Percentiles rank a stretch among this genome's conserved stretches.
phyloP scores from a whole-genome alignment of 352 stramenopile species.

The Globisporangium spinosum region DNA sequence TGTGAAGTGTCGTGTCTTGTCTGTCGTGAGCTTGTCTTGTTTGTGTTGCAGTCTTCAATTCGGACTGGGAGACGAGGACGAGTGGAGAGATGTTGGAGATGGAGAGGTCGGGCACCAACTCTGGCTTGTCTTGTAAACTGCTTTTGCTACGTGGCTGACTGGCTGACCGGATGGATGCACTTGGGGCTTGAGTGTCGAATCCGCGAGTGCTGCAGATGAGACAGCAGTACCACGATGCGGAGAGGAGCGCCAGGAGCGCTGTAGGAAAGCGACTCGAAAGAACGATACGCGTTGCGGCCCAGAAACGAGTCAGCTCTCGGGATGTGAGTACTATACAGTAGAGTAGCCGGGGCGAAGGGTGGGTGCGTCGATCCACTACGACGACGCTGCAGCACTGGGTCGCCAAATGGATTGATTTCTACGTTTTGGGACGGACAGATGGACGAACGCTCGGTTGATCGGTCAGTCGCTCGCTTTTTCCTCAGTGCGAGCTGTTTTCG shows the following conservation, averaged over 20 bases:
- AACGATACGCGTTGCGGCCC: neutral
- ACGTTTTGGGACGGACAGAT: neutral
- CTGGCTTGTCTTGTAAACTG: neutral
- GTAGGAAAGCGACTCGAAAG: neutral
- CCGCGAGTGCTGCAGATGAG: slow-evolving; percentile 17
- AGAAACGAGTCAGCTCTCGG: neutral
- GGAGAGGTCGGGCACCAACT: neutral
- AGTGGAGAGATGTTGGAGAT: neutral
- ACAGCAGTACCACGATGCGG: slow-evolving; percentile 6
- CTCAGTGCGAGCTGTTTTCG: neutral
- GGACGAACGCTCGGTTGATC: neutral
- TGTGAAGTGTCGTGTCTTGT: slow-evolving; percentile 5
- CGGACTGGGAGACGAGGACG: slow-evolving; percentile 5
- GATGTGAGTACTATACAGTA: neutral
- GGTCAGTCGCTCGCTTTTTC: neutral
- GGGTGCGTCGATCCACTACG: neutral
- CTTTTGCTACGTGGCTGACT: neutral
- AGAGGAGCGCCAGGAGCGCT: neutral
- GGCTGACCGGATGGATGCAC: neutral
- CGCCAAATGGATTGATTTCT: neutral
- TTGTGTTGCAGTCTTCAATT: neutral
- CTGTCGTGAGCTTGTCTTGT: neutral
- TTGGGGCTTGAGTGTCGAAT: slow-evolving; percentile 11
- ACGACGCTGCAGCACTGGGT: neutral
- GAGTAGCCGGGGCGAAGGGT: neutral